Evolutionary conservation across 2,329 filamentous ascomycete genomes (phyloP).

Genomic region (Stachybotrys chartarum): DNA sequence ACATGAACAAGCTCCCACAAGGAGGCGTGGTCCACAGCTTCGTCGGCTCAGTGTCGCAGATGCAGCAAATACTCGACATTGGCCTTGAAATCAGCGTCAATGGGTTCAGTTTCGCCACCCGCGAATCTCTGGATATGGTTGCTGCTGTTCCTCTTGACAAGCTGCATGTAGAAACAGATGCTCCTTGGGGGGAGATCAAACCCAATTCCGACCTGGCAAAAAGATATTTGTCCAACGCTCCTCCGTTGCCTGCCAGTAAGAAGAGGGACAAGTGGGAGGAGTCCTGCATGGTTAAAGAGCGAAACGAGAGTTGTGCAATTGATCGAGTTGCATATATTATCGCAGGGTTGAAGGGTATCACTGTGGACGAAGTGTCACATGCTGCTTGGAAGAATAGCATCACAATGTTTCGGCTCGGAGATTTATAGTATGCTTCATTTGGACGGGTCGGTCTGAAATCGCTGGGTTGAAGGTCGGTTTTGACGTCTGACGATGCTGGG

Average conservation of each 20-base stretch:
- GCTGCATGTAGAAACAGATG: conserved; percentile 18
- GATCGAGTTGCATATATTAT: conserved; percentile 38
- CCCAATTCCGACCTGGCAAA: conserved; percentile 21
- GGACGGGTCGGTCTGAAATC: too few relatives aligned
- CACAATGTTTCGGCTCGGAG: conserved; percentile 19
- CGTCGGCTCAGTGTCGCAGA: conserved; percentile 13
- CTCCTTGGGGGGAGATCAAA: conserved; percentile 19
- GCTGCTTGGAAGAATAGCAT: conserved; percentile 28
- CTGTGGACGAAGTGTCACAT: conserved; percentile 33
- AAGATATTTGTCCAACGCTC: conserved; percentile 30
- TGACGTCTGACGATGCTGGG: too few relatives aligned
- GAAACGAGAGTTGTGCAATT: conserved; percentile 43
- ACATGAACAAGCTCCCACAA: conserved; percentile 17
- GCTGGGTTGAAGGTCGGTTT: too few relatives aligned
- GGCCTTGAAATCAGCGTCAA: conserved; percentile 30
- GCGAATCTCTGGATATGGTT: conserved; percentile 15
- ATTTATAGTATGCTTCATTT: too few relatives aligned
- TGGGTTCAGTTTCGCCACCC: conserved; percentile 32
- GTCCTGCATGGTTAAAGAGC: conserved; percentile 39
- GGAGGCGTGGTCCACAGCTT: conserved; percentile 17
- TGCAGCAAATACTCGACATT: conserved; percentile 14
- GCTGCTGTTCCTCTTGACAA: conserved; percentile 12
- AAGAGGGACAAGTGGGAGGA: conserved; percentile 42
- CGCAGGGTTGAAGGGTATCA: conserved; percentile 36
- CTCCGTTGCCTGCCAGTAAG: conserved; percentile 29